These are phyloP conservation scores for Schrenkiella parvula DNA, from an alignment of 345 rosid genomes.

Conservation along the genomic window DNA sequence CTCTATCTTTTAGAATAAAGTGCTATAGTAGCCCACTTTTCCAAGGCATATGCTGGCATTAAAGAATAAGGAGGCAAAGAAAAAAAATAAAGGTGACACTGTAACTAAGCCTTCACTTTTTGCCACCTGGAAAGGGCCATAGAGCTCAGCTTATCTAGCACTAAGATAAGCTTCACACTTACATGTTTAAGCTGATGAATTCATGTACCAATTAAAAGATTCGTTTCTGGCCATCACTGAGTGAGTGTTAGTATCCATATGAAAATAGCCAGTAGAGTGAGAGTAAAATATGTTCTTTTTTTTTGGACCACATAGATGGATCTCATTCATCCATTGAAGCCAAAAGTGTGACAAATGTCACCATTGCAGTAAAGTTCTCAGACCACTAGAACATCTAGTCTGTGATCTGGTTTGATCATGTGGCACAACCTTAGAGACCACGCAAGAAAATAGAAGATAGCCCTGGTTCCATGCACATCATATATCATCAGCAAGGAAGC, in stretches of 20 bases:
- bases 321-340: conserved; percentile 15
- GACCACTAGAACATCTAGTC: background rate
- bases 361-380: conserved; percentile 2
- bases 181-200: background rate
- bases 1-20: conserved; percentile 14
- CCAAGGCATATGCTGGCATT: conserved; percentile 17
- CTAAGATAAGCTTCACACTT: background rate
- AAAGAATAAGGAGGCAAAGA: background rate
- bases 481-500: background rate
- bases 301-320: background rate
- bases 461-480: background rate
- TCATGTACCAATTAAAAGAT: conserved; percentile 7
- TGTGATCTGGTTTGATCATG: conserved; percentile 4
- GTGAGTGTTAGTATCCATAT: background rate
- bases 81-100: background rate
- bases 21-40: conserved; percentile 3
- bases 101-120: conserved; percentile 10
- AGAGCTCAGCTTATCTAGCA: conserved; percentile 3
- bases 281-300: background rate
- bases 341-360: background rate
- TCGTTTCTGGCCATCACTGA: background rate
- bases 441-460: conserved; percentile 1
- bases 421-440: background rate
- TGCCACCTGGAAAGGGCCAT: conserved; percentile 21
- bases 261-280: background rate